Evolutionary conservation across 768 basidiomycete species (phyloP), one percentile per base, ranked within the genome.

Genomic region (Austroboletus eburneus): DNA sequence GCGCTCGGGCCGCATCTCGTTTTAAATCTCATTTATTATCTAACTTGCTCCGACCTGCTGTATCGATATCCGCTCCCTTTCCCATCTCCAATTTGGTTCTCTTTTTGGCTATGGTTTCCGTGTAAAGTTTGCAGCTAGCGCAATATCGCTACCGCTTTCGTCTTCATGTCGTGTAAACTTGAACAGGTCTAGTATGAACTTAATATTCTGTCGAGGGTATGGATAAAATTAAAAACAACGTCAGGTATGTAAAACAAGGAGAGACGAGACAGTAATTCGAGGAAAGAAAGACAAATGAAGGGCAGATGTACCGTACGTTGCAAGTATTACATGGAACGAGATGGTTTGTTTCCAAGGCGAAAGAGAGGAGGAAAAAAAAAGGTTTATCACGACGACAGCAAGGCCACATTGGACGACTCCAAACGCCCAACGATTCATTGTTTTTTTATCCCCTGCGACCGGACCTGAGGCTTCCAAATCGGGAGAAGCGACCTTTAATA

Each of bases 401-500:
- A 27, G n/a, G n/a, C n/a, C n/a, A n/a, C n/a, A n/a, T n/a, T n/a
- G n/a, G n/a, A n/a, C n/a, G n/a, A n/a, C n/a, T n/a, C n/a, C n/a
- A n/a, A n/a, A n/a, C n/a, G n/a, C n/a, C n/a, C n/a, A n/a, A n/a
- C n/a, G n/a, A n/a, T n/a, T n/a, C n/a, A n/a, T n/a, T n/a, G n/a
- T n/a, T n/a, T n/a, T n/a, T n/a, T 59, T 18, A 62, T 33, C 65
- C 57, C 43, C 57, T 62, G 22, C 77, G 73, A 40, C 83, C 52
- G 25, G 63, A 73, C 23, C 81, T 81, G 62, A 89, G 68, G 58
- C 85, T 88, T 18, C 87, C 86, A 48, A 91, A 82, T 38, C 84
- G 78, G 32, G 85, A 86, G 56, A 89, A 79, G 12, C 87, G 80
- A 1, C 81, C 86, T 60, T 79, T 83, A 39, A 89, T 81, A 41